phyloP scores from a whole-genome alignment of 2,329 filamentous ascomycete species.

The Exophiala xenobiotica region DNA sequence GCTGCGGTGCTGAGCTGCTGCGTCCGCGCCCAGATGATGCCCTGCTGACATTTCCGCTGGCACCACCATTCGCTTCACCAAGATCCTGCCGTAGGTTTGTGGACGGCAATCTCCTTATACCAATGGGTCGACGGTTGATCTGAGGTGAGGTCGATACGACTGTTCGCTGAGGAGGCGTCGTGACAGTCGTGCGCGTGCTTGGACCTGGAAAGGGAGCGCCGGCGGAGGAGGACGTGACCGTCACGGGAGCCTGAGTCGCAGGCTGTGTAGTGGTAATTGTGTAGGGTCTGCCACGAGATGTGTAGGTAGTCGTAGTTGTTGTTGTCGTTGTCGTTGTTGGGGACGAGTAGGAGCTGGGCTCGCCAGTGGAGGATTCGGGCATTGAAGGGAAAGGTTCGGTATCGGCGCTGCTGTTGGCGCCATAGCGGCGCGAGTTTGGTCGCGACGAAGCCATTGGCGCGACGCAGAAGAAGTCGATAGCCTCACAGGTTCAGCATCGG shows the following conservation, averaged over 20 bases:
- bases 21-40: slow-evolving; percentile 19
- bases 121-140: slow-evolving; percentile 23
- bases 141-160: slow-evolving; percentile 3
- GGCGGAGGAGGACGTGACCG: slow-evolving; percentile 7
- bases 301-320: slow-evolving; percentile 17
- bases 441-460: slow-evolving; percentile 19
- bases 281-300: slow-evolving; percentile 23
- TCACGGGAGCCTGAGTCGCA: slow-evolving; percentile 8
- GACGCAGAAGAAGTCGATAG: neutral
- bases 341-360: slow-evolving; percentile 9
- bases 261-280: slow-evolving; percentile 20
- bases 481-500: slow-evolving; percentile 2
- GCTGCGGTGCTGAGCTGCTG: slow-evolving; percentile 27
- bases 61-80: slow-evolving; percentile 3
- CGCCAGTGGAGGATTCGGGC: slow-evolving; percentile 10
- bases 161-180: slow-evolving; percentile 4
- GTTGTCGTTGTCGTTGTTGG: slow-evolving; percentile 15
- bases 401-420: slow-evolving; percentile 9
- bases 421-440: slow-evolving; percentile 15
- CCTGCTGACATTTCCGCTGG: slow-evolving; percentile 11
- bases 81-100: slow-evolving; percentile 7
- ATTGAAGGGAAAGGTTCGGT: slow-evolving; percentile 26
- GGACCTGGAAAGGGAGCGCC: slow-evolving; percentile 4
- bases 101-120: slow-evolving; percentile 27
- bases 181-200: slow-evolving; percentile 17